Conservation (phyloP, 1,284 basidiomycete genomes). For the Moesziomyces globuligerus region DNA sequence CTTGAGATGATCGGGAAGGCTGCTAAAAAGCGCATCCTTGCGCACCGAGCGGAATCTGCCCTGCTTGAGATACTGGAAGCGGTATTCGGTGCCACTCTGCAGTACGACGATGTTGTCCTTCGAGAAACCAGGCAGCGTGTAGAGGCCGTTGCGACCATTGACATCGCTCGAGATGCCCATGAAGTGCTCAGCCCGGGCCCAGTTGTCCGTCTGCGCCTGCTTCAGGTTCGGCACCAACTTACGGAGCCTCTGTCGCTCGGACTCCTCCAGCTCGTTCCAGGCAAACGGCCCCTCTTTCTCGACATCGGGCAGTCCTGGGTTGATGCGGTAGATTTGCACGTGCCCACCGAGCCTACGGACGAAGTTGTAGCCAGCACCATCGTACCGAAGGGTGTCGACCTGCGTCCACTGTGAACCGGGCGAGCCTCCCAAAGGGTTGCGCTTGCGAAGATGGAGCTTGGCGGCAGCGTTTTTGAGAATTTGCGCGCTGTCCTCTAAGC, state of each 20-base stretch:
- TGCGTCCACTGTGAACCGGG: not conserved
- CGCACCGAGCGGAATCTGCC: not conserved
- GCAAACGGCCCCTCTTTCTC: not conserved
- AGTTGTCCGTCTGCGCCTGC: not conserved
- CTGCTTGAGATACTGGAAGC: not conserved
- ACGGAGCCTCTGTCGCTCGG: not conserved
- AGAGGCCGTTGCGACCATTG: not conserved
- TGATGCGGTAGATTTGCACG: not conserved
- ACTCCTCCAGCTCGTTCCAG: not conserved
- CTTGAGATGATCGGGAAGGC: not conserved
- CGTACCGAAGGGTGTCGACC: not conserved
- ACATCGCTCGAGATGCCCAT: not conserved
- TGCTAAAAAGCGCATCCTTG: not conserved
- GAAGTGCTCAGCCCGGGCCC: not conserved
- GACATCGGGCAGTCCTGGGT: too few relatives aligned
- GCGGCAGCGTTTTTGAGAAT: not conserved
- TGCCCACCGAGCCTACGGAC: not conserved
- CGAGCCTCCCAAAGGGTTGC: not conserved
- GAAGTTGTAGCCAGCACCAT: not conserved
- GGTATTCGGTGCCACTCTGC: not conserved
- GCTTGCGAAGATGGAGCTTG: slow-evolving; percentile 2
- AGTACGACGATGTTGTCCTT: not conserved
- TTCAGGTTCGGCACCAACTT: not conserved
- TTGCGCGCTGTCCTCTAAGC: too few relatives aligned
- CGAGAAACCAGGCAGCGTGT: not conserved